phyloP scores from a whole-genome alignment of 148 eudicot genomes.

The Rhododendron ovatum region DNA sequence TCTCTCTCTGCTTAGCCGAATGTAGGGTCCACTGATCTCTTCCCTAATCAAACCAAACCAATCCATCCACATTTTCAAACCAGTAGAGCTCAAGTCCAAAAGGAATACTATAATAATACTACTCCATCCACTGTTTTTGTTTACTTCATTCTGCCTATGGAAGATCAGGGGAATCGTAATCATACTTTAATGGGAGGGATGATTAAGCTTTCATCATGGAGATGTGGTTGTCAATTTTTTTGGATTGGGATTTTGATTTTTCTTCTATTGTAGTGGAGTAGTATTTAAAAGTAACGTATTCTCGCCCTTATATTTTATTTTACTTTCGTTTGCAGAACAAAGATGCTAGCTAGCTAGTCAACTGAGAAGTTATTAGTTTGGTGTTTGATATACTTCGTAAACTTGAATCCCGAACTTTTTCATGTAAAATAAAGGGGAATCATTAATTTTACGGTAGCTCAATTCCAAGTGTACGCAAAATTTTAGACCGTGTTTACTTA shows the following conservation, averaged over 20 bases:
- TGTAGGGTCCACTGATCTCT: constrained; percentile 1
- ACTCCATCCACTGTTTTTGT: background rate
- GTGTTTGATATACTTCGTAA: background rate
- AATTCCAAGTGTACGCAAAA: background rate
- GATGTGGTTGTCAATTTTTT: background rate
- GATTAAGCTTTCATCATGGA: background rate
- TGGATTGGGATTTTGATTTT: background rate
- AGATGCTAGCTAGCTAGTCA: background rate
- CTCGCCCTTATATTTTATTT: background rate
- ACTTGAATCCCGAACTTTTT: background rate
- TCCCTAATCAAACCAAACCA: background rate
- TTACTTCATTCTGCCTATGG: background rate
- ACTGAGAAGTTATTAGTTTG: background rate
- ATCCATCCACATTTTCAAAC: background rate
- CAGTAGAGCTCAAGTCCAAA: background rate
- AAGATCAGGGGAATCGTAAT: background rate
- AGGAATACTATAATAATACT: background rate
- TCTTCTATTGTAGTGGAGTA: background rate
- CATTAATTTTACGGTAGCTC: background rate
- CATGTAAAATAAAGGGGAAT: background rate
- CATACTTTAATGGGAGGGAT: background rate
- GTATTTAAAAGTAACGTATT: background rate
- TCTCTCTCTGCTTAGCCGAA: constrained; percentile 3
- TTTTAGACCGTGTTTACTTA: background rate
- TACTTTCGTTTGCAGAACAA: background rate